Evolutionary conservation across 495 filamentous ascomycete species (phyloP).

Genomic region (Trichoderma reesei): DNA sequence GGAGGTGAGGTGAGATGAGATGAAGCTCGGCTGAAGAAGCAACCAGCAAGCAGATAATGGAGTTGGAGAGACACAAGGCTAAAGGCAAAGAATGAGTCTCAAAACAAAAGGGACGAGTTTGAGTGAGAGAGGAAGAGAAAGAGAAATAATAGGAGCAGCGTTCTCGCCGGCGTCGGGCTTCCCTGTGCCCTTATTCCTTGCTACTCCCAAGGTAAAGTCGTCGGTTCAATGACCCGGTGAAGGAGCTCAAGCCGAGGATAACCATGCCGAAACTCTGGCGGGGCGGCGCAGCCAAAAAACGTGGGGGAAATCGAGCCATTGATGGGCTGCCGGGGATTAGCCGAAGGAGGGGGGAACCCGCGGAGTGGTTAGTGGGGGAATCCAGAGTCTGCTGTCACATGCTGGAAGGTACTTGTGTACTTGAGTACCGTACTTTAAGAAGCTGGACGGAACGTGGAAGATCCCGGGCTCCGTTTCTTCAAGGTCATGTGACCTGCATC

Average conservation of each 20-base stretch:
- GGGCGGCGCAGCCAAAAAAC: neutral
- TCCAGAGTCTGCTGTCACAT: neutral
- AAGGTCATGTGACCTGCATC: neutral
- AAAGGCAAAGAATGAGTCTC: neutral
- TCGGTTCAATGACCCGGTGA: neutral
- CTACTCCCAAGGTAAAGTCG: conserved; percentile 6
- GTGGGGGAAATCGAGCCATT: neutral
- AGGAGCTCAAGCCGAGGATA: conserved; percentile 28
- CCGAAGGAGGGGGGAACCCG: neutral
- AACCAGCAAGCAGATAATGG: conserved; percentile 10
- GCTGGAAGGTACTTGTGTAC: neutral
- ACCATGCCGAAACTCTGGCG: conserved; percentile 16
- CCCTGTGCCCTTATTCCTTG: neutral
- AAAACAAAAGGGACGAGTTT: too few species aligned
- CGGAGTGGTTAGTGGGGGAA: neutral
- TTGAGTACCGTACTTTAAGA: neutral
- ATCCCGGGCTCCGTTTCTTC: neutral
- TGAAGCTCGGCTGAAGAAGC: neutral
- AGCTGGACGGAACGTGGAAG: neutral
- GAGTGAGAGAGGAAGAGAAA: too few species aligned
- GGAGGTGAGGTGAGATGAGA: neutral
- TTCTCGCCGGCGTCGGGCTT: neutral
- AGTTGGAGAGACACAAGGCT: neutral
- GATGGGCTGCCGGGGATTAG: neutral
- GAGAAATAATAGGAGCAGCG: too few species aligned